Percentiles rank a stretch among this genome's conserved stretches.
Conservation (phyloP, 2,329 filamentous ascomycete species). For the Hypoxylon sp. region DNA sequence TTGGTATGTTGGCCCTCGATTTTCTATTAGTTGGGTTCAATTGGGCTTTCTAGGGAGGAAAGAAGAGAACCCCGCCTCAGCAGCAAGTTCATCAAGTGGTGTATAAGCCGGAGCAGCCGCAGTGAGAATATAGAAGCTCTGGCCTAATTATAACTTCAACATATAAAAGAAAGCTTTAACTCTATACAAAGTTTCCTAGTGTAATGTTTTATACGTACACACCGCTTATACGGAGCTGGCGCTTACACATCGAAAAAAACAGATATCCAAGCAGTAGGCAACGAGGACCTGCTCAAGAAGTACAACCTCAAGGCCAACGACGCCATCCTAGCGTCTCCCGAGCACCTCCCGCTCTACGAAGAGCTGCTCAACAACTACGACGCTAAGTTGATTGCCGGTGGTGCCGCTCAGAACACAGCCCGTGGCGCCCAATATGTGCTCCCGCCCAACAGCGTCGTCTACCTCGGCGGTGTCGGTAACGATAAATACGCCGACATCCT, state of each 20-base stretch:
- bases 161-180: not conserved
- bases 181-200: not conserved
- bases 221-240: conserved; percentile 10
- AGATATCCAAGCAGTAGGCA: conserved; percentile 93
- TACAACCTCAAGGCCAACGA: conserved; percentile 96
- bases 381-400: conserved; percentile 94
- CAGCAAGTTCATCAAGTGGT: conserved; percentile 8
- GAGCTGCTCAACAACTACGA: conserved; percentile 93
- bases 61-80: conserved; percentile 2
- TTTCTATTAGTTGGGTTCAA: conserved; percentile 1
- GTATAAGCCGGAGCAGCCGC: conserved; percentile 7
- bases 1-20: conserved; percentile 71
- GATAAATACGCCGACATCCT: conserved; percentile 96
- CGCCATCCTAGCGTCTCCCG: conserved; percentile 93
- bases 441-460: conserved; percentile 88
- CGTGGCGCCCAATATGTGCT: conserved; percentile 97
- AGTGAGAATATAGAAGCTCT: conserved; percentile 5
- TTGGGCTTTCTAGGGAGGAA: conserved; percentile 11
- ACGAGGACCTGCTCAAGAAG: conserved; percentile 88
- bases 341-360: conserved; percentile 91
- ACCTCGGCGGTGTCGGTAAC: conserved; percentile 92
- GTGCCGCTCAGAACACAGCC: conserved; percentile 97
- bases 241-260: conserved; percentile 20
- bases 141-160: conserved; percentile 4
- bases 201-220: not conserved